A percentile compares a stretch with the other conserved stretches of the same genome.
Conservation (phyloP, 1,284 basidiomycete species). For the Ustilago xerochloae region DNA sequence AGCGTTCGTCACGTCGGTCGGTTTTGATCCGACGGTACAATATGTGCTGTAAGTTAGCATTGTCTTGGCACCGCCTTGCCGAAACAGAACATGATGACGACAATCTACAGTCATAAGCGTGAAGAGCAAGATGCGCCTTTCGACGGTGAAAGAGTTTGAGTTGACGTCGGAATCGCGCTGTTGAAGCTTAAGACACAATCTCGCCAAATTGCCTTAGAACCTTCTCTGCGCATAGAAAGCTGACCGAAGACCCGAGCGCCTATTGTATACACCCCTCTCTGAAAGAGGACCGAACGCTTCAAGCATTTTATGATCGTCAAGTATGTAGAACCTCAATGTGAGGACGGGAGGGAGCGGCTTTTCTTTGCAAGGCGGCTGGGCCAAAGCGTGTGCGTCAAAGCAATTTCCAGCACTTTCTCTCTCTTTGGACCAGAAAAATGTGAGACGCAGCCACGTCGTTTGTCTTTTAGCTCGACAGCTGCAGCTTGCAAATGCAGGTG, state of each 20-base stretch:
- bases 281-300: not conserved
- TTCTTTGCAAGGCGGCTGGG: too few relatives aligned
- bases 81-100: too few relatives aligned
- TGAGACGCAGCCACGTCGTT: not conserved
- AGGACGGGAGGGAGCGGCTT: too few relatives aligned
- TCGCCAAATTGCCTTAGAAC: not conserved
- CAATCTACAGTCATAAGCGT: not conserved
- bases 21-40: not conserved
- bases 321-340: too few relatives aligned
- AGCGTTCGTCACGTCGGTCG: not conserved
- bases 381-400: too few relatives aligned
- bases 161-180: not conserved
- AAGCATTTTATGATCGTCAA: too few relatives aligned
- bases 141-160: not conserved
- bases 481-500: too few relatives aligned
- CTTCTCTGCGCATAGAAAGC: not conserved
- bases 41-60: not conserved
- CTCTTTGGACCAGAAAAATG: not conserved
- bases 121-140: not conserved
- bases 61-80: not conserved
- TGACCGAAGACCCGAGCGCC: not conserved
- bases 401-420: slow-evolving; percentile 1
- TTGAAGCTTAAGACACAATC: not conserved
- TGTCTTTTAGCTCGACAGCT: not conserved
- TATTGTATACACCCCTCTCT: not conserved